phyloP scores from a whole-genome alignment of 768 basidiomycete species.

The Xerocomellus chrysenteron region DNA sequence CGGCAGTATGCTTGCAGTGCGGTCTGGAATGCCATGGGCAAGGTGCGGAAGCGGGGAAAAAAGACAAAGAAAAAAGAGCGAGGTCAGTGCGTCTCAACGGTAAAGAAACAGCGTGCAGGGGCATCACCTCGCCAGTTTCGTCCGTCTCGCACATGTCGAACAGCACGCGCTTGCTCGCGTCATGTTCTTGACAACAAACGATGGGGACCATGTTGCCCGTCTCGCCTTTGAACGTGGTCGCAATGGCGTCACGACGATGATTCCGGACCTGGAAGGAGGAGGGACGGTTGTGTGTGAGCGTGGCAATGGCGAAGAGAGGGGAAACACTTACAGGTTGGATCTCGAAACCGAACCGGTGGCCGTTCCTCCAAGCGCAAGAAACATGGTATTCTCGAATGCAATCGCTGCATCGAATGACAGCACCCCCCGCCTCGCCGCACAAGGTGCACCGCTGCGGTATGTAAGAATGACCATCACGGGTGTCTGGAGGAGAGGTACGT shows the following conservation, averaged over 20 bases:
- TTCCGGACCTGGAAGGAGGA: constrained; percentile 61
- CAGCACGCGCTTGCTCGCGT: constrained; percentile 60
- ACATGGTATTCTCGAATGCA: constrained; percentile 81
- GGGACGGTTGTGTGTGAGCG: not conserved
- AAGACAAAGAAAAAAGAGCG: not conserved
- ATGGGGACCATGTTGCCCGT: constrained; percentile 77
- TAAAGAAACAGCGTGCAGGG: not conserved
- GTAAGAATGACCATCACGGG: constrained; percentile 7
- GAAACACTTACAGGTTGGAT: constrained; percentile 65
- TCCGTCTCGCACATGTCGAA: constrained; percentile 86
- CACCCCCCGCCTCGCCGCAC: constrained; percentile 72
- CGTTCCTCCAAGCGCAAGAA: constrained; percentile 86
- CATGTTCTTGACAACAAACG: constrained; percentile 78
- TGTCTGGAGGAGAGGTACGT: constrained; percentile 29
- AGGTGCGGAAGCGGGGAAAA: not conserved
- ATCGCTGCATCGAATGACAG: constrained; percentile 80
- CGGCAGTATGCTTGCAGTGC: constrained; percentile 86
- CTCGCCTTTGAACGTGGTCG: constrained; percentile 74
- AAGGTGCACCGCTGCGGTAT: constrained; percentile 64
- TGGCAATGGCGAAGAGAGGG: not conserved
- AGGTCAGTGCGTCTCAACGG: constrained; percentile 7
- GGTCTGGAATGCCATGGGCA: constrained; percentile 48
- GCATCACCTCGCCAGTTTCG: constrained; percentile 73
- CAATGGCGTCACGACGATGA: constrained; percentile 64
- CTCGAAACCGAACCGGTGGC: constrained; percentile 90